A percentile compares a stretch with the other conserved stretches of the same genome.
Conservation (phyloP, 805 yeast species). For the Candida insectorum region DNA sequence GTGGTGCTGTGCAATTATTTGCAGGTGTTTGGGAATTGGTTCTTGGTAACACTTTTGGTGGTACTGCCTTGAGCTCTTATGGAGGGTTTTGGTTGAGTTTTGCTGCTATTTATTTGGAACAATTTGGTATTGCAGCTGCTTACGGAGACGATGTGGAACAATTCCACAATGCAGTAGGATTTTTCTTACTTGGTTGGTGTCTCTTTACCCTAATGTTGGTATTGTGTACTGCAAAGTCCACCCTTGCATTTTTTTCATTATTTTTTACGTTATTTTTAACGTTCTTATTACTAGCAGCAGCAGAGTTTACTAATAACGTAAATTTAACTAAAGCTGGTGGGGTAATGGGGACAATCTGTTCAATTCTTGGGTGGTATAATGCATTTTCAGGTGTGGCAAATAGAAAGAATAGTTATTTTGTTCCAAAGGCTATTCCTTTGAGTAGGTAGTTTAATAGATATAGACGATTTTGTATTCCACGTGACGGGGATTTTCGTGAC, state of each 20-base stretch:
- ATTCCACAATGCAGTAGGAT: conserved; percentile 51
- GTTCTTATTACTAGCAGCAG: conserved; percentile 52
- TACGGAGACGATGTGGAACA: conserved; percentile 36
- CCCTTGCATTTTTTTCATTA: conserved; percentile 58
- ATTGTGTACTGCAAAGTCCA: conserved; percentile 58
- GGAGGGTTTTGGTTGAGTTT: conserved; percentile 73
- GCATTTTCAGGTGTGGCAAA: conserved; percentile 63
- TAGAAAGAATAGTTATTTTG: conserved; percentile 55
- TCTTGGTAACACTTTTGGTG: conserved; percentile 65
- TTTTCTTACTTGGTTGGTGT: conserved; percentile 61
- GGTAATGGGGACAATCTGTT: conserved; percentile 53
- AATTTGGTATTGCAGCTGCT: conserved; percentile 59
- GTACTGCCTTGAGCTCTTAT: conserved; percentile 56
- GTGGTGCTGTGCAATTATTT: conserved; percentile 56
- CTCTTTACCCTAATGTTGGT: conserved; percentile 55
- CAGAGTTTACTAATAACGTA: conserved; percentile 43
- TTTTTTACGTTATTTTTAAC: conserved; percentile 53
- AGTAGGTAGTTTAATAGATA: too few relatives aligned
- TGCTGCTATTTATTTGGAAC: conserved; percentile 55
- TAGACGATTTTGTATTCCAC: too few relatives aligned
- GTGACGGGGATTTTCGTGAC: too few relatives aligned
- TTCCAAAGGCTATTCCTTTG: conserved; percentile 45
- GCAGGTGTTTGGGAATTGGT: conserved; percentile 70
- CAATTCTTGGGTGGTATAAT: conserved; percentile 59
- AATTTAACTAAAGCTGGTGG: conserved; percentile 58